phyloP scores from a whole-genome alignment of 441 rosid genomes.

The Omphalea diandra region DNA sequence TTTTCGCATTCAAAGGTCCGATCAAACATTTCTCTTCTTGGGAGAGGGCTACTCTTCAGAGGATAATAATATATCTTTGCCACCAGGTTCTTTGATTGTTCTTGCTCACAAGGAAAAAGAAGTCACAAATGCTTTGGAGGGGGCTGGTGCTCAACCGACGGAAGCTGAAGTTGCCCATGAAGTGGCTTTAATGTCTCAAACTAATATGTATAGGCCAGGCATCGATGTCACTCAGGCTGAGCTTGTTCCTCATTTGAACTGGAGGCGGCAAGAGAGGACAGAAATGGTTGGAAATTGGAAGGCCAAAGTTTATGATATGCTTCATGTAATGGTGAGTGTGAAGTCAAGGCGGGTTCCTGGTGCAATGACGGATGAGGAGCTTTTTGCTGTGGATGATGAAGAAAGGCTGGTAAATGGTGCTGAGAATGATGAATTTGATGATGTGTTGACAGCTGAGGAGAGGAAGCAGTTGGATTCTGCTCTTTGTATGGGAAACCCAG shows the following conservation, averaged over 20 bases:
- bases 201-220: conserved; percentile 99
- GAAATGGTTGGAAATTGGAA: conserved; percentile 97
- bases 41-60: conserved; percentile 87
- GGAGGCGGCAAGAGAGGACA: conserved; percentile 98
- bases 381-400: conserved; percentile 80
- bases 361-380: conserved; percentile 98
- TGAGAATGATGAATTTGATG: conserved; percentile 71
- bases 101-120: conserved; percentile 97
- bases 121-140: conserved; percentile 94
- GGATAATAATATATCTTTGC: conserved; percentile 62
- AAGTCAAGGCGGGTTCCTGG: conserved; percentile 99
- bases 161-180: conserved; percentile 96
- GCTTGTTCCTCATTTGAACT: conserved; percentile 80
- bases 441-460: conserved; percentile 86
- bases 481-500: conserved; percentile 61
- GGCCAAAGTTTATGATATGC: conserved; percentile 95
- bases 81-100: conserved; percentile 88
- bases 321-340: conserved; percentile 97
- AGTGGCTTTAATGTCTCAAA: conserved; percentile 94
- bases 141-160: conserved; percentile 93
- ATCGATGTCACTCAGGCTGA: conserved; percentile 98
- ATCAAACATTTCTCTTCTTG: conserved; percentile 83
- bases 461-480: conserved; percentile 80
- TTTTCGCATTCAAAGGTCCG: conserved; percentile 88
- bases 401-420: conserved; percentile 58